Percentiles rank a stretch among this genome's conserved stretches.
phyloP scores from a whole-genome alignment of 768 basidiomycete species.

The Krasilnikovozyma curviuscula region DNA sequence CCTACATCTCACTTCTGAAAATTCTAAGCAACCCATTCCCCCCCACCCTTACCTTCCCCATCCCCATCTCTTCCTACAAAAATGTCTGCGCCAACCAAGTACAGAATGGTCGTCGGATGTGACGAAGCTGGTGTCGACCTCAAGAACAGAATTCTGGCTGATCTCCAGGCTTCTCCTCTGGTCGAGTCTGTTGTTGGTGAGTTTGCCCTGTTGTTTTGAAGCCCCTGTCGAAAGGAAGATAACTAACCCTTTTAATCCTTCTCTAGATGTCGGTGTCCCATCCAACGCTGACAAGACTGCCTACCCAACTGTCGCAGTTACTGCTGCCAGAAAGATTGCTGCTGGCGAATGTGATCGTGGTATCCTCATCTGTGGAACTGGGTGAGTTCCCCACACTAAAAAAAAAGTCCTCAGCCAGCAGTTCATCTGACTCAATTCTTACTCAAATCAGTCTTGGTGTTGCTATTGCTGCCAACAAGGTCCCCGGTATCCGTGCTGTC shows the following conservation, averaged over 20 bases:
- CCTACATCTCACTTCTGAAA: too few relatives aligned
- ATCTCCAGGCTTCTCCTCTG: conserved; percentile 18
- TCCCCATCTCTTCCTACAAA: not conserved
- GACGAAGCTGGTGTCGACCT: conserved; percentile 23
- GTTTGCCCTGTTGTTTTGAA: not conserved
- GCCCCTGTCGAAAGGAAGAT: not conserved
- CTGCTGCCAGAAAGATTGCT: conserved; percentile 20
- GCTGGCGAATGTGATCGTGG: conserved; percentile 22
- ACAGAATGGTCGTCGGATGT: conserved; percentile 18
- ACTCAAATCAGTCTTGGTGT: conserved; percentile 18
- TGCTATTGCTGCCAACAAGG: conserved; percentile 24
- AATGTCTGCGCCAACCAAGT: conserved; percentile 1
- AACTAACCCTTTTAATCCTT: not conserved
- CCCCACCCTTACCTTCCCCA: not conserved
- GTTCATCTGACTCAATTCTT: not conserved
- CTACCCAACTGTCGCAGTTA: conserved; percentile 23
- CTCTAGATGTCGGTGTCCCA: conserved; percentile 17
- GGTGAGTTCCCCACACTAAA: conserved; percentile 4
- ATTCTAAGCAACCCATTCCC: not conserved
- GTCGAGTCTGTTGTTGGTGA: conserved; percentile 19
- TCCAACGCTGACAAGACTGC: conserved; percentile 19
- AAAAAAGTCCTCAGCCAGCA: not conserved
- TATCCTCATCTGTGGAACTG: conserved; percentile 25
- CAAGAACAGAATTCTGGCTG: conserved; percentile 17
- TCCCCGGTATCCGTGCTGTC: conserved; percentile 20